Conservation (phyloP, 495 filamentous ascomycete species). For the Penicillium daleae region DNA sequence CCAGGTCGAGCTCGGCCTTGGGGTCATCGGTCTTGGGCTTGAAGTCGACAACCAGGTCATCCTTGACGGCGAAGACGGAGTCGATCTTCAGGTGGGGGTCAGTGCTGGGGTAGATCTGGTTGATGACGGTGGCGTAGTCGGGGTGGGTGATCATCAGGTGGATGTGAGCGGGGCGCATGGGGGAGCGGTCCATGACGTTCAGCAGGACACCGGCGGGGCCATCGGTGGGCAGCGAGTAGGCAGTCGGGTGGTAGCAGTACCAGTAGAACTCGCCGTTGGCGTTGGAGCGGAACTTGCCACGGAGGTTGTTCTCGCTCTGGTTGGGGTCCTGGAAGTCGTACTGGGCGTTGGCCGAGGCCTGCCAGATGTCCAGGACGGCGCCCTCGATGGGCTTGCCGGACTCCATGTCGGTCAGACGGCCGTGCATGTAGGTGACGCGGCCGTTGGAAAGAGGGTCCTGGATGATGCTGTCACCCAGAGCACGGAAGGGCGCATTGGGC, state of each 20-base stretch:
- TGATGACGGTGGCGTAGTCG: conserved; percentile 58
- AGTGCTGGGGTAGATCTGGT: conserved; percentile 65
- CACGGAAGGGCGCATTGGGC: conserved; percentile 77
- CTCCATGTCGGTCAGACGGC: conserved; percentile 69
- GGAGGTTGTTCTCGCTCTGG: conserved; percentile 79
- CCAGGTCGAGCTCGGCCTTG: conserved; percentile 50
- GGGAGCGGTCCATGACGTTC: conserved; percentile 69
- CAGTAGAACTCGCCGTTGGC: conserved; percentile 75
- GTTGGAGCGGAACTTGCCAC: conserved; percentile 81
- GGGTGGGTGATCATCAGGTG: conserved; percentile 56
- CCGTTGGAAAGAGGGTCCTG: conserved; percentile 66
- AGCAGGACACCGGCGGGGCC: conserved; percentile 73
- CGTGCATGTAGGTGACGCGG: conserved; percentile 74
- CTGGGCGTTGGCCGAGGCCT: conserved; percentile 79
- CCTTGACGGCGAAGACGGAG: conserved; percentile 70
- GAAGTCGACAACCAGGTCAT: conserved; percentile 67
- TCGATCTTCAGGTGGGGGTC: conserved; percentile 64
- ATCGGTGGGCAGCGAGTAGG: conserved; percentile 78
- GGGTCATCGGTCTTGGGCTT: conserved; percentile 53
- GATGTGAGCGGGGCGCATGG: conserved; percentile 55
- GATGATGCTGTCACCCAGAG: conserved; percentile 71
- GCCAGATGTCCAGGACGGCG: conserved; percentile 85
- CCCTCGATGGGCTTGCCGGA: conserved; percentile 70
- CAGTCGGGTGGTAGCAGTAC: conserved; percentile 83
- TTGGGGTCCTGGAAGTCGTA: conserved; percentile 90